Evolutionary conservation across 1,284 basidiomycete species (phyloP), one percentile per base, ranked within the genome.

Genomic region (Veloporphyrellus conicus): DNA sequence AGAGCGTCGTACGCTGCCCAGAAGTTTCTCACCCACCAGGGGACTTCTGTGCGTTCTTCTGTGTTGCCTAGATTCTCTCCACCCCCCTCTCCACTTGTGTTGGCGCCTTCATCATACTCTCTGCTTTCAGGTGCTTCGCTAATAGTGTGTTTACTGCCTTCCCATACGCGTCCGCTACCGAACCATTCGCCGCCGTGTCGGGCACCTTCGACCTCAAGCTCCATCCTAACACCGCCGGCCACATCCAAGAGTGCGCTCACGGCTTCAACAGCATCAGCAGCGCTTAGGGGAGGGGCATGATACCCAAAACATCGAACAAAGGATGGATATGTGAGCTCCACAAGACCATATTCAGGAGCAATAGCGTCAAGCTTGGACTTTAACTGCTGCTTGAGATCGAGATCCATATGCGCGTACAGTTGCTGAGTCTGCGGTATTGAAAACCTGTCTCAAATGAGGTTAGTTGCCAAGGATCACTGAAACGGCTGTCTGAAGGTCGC

Each of bases 301-400:
- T 93, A 98, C 2, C 96, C 96, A 63, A 81, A 94, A 54, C 87
- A 87, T 18, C 94, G 84, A 56, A 87, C 84, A 66, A 99, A 99
- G 4, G 93, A 97, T 0, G 90, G 86, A 66, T 95, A 99, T 2
- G 87, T 80, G 22, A 98, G 79, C 62, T 99, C 95, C 44, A 94
- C 80, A n/a, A 99, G 81, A 7, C 93, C 95, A 62, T 98, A 97
- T 65, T 98, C 94, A 0, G 95, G 95, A 5, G 93, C 92, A 45
- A 97, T 90, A 22, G 84, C 79, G 45, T 94, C 88, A 5, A 99
- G 79, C 62, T 94, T 93, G 36, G 77, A 71, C 9, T 87, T 80
- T 15, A 99, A 75, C n/a, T 81, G 76, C 28, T 82, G 77, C 66
- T 96, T 96, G 50, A 99, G 79, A 59, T 93, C 87, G 69, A 93